These are phyloP conservation scores for Pichia californica DNA, from an alignment of 805 yeast genomes.

Conservation along the genomic window DNA sequence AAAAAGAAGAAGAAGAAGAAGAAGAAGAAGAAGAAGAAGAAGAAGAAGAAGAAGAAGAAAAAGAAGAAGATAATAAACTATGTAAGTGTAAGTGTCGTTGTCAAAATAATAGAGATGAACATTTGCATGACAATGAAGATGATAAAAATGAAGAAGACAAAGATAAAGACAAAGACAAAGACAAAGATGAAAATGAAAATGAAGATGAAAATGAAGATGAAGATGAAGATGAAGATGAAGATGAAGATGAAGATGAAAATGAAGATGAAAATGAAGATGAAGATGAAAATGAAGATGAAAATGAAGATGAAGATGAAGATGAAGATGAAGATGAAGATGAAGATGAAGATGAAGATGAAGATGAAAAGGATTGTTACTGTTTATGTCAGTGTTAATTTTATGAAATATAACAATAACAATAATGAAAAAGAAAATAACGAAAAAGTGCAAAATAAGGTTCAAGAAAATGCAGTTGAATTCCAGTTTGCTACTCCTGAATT, in stretches of 20 bases:
- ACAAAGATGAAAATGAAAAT: too few species aligned
- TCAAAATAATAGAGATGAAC: background rate
- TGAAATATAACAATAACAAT: background rate
- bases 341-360: background rate
- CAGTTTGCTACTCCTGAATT: constrained; percentile 20
- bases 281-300: too few species aligned
- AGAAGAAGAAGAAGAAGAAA: background rate
- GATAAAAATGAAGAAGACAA: background rate
- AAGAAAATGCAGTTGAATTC: constrained; percentile 16
- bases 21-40: background rate
- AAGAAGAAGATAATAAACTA: background rate
- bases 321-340: background rate
- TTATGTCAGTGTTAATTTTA: too few species aligned
- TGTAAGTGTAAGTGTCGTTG: background rate
- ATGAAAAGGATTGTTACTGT: background rate
- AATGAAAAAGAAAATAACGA: background rate
- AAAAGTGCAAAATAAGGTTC: too few species aligned
- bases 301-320: too few species aligned
- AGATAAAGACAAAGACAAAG: background rate
- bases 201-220: background rate
- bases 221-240: background rate
- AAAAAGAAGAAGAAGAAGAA: background rate
- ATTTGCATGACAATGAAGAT: background rate
- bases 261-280: too few species aligned
- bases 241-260: too few species aligned